phyloP scores from a whole-genome alignment of 805 yeast genomes.

The Saturnispora quitensis region DNA sequence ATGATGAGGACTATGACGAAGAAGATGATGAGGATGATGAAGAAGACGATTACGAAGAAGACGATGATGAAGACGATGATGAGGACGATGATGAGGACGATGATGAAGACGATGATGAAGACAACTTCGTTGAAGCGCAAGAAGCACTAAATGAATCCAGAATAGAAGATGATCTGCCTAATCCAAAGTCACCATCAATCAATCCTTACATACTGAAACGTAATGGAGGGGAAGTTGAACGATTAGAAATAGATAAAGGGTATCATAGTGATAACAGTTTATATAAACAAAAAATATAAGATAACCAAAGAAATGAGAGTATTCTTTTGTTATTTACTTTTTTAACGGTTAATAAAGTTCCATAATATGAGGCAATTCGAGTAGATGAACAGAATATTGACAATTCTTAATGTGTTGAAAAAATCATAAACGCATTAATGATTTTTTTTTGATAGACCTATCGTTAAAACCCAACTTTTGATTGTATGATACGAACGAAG shows the following conservation, averaged over 20 bases:
- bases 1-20: constrained; percentile 17
- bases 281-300: not conserved
- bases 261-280: constrained; percentile 4
- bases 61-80: too few relatives aligned
- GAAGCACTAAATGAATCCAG: not conserved
- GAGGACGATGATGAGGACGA: constrained; percentile 33
- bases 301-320: not conserved
- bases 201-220: constrained; percentile 11
- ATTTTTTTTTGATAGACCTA: not conserved
- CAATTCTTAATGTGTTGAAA: not conserved
- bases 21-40: constrained; percentile 32
- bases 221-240: constrained; percentile 8
- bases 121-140: constrained; percentile 4
- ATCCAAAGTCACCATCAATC: constrained; percentile 13
- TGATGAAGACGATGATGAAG: constrained; percentile 20
- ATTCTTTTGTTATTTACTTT: not conserved
- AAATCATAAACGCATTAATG: too few relatives aligned
- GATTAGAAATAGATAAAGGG: constrained; percentile 2
- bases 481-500: constrained; percentile 1
- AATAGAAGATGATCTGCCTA: constrained; percentile 8
- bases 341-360: not conserved
- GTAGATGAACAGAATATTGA: too few relatives aligned
- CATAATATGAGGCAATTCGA: not conserved
- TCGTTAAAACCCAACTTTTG: not conserved
- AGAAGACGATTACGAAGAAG: constrained; percentile 33